Evolutionary conservation across 805 yeast species (phyloP).

Genomic region (Crinitomyces ghanaensis): DNA sequence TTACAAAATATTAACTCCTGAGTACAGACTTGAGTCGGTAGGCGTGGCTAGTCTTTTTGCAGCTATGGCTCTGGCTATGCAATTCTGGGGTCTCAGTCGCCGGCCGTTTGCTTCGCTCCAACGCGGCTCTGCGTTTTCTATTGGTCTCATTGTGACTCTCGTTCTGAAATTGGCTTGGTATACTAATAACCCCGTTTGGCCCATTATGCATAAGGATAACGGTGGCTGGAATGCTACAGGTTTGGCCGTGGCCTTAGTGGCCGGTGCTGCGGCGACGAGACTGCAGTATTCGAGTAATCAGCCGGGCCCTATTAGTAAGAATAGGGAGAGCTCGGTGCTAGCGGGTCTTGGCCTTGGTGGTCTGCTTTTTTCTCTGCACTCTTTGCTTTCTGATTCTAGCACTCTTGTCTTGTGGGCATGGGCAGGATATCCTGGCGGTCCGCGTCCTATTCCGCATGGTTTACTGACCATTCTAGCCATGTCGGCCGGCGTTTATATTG

Average conservation of each 20-base stretch:
- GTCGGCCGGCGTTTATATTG: slow-evolving; percentile 44
- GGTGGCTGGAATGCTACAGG: slow-evolving; percentile 82
- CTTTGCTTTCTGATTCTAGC: slow-evolving; percentile 72
- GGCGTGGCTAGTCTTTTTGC: slow-evolving; percentile 59
- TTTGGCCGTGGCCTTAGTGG: slow-evolving; percentile 46
- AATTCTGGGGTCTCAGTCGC: slow-evolving; percentile 32
- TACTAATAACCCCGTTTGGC: slow-evolving; percentile 95
- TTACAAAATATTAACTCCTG: slow-evolving; percentile 57
- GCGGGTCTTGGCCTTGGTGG: slow-evolving; percentile 69
- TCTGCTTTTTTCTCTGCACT: slow-evolving; percentile 56
- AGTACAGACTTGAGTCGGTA: slow-evolving; percentile 49
- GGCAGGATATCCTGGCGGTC: slow-evolving; percentile 86
- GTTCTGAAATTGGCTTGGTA: slow-evolving; percentile 63
- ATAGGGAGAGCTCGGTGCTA: slow-evolving; percentile 24
- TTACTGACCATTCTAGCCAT: slow-evolving; percentile 50
- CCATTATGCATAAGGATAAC: slow-evolving; percentile 71
- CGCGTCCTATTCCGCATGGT: slow-evolving; percentile 80
- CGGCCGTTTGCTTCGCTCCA: slow-evolving; percentile 26
- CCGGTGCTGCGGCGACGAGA: slow-evolving; percentile 52
- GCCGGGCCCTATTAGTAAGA: slow-evolving; percentile 17
- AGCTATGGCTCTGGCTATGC: slow-evolving; percentile 46
- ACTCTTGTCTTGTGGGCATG: slow-evolving; percentile 90
- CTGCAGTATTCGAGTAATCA: slow-evolving; percentile 12
- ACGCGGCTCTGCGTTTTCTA: slow-evolving; percentile 44
- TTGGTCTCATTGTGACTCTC: slow-evolving; percentile 67